Conservation (phyloP, 805 yeast species). For the Blastobotrys chiropterorum region DNA sequence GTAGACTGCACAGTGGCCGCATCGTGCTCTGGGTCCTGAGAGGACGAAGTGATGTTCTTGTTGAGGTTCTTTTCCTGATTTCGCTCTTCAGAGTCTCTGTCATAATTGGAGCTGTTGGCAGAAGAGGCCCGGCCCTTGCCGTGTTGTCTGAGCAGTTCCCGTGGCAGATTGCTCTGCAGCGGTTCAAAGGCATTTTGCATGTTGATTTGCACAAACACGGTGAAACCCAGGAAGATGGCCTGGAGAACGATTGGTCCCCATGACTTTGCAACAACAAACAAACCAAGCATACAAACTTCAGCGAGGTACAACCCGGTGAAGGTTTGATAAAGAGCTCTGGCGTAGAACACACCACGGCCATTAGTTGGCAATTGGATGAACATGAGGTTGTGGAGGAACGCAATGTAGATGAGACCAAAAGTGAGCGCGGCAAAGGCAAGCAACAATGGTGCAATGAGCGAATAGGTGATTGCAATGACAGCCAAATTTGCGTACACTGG, state of each 20-base stretch:
- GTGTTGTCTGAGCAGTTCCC: slow-evolving; percentile 24
- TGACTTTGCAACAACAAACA: slow-evolving; percentile 83
- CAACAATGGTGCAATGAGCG: slow-evolving; percentile 83
- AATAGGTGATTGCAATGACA: slow-evolving; percentile 65
- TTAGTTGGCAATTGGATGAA: slow-evolving; percentile 68
- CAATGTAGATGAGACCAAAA: slow-evolving; percentile 65
- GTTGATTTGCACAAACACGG: slow-evolving; percentile 63
- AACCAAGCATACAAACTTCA: slow-evolving; percentile 76
- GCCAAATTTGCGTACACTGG: slow-evolving; percentile 73
- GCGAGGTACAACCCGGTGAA: slow-evolving; percentile 84
- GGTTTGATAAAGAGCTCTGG: slow-evolving; percentile 83
- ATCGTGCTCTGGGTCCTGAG: background rate
- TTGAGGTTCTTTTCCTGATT: background rate
- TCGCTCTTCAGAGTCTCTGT: background rate
- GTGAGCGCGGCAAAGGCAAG: slow-evolving; percentile 66
- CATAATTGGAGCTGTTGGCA: background rate
- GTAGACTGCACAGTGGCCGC: background rate
- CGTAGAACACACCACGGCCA: slow-evolving; percentile 75
- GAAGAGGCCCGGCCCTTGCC: background rate
- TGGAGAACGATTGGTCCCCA: slow-evolving; percentile 91
- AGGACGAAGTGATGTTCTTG: background rate
- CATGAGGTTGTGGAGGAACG: slow-evolving; percentile 69
- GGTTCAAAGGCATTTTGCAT: slow-evolving; percentile 61
- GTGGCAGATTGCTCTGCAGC: slow-evolving; percentile 39
- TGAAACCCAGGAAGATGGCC: slow-evolving; percentile 54